These are phyloP conservation scores for Papiliotrema laurentii DNA, from an alignment of 1,284 basidiomycete species.

Conservation along the genomic window DNA sequence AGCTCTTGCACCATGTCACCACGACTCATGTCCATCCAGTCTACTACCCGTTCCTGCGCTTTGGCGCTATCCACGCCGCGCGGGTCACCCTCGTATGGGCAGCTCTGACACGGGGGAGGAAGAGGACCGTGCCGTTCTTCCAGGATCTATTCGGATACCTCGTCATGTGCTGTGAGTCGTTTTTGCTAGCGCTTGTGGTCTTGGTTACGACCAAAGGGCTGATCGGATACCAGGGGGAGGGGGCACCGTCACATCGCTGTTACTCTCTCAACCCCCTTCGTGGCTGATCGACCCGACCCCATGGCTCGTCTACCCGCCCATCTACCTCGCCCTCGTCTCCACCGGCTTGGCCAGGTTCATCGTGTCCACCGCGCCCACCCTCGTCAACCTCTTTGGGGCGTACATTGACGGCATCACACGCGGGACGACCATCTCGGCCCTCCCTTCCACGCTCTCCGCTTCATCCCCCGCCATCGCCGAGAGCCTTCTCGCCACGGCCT, in stretches of 20 bases:
- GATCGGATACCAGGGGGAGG: slow-evolving; percentile 35
- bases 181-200: background rate
- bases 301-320: slow-evolving; percentile 34
- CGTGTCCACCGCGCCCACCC: slow-evolving; percentile 20
- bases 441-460: no score
- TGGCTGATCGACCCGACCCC: slow-evolving; percentile 39
- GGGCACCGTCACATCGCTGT: slow-evolving; percentile 29
- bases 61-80: slow-evolving; percentile 35
- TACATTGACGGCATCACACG: slow-evolving; percentile 34
- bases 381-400: slow-evolving; percentile 26
- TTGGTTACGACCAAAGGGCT: background rate
- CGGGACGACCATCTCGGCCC: slow-evolving; percentile 24
- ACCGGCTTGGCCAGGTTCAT: slow-evolving; percentile 27
- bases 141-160: slow-evolving; percentile 41
- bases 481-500: slow-evolving; percentile 10
- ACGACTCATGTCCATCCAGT: slow-evolving; percentile 26
- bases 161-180: slow-evolving; percentile 35
- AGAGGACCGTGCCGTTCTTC: slow-evolving; percentile 15
- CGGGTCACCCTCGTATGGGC: slow-evolving; percentile 36
- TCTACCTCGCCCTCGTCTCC: slow-evolving; percentile 29
- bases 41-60: slow-evolving; percentile 32
- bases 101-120: slow-evolving; percentile 17
- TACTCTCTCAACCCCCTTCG: slow-evolving; percentile 34
- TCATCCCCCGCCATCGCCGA: slow-evolving; percentile 3
- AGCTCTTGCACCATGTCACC: slow-evolving; percentile 28